Evolutionary conservation across 1,139 yeast species (phyloP).

Genomic region (Ashbya aceris): DNA sequence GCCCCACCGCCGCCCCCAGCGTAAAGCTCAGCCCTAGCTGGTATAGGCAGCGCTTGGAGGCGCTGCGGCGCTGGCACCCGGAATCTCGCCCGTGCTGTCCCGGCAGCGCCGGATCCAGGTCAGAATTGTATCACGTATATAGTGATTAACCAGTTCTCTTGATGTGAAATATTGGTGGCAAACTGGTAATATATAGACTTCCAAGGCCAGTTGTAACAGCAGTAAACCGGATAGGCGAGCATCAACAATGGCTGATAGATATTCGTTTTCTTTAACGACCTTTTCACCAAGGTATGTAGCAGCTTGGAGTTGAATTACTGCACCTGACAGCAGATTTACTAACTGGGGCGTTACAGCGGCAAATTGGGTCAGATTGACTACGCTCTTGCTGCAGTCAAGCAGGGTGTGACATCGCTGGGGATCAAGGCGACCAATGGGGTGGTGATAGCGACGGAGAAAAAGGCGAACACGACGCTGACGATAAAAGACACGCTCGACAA

Average conservation of each 20-base stretch:
- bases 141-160: too few relatives aligned
- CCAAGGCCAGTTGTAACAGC: too few relatives aligned
- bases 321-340: slow-evolving; percentile 1
- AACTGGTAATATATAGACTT: too few relatives aligned
- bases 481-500: slow-evolving; percentile 70
- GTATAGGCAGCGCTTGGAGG: too few relatives aligned
- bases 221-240: too few relatives aligned
- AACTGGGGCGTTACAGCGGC: slow-evolving; percentile 44
- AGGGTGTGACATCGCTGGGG: slow-evolving; percentile 95
- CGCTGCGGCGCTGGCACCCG: too few relatives aligned
- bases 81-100: too few relatives aligned
- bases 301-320: too few relatives aligned
- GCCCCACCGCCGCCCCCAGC: neutral
- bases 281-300: slow-evolving; percentile 82
- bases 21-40: neutral
- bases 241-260: slow-evolving; percentile 81
- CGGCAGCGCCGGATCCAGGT: too few relatives aligned
- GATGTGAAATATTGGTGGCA: too few relatives aligned
- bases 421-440: slow-evolving; percentile 95
- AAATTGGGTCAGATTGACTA: slow-evolving; percentile 96
- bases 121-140: too few relatives aligned
- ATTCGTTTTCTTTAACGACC: slow-evolving; percentile 92
- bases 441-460: slow-evolving; percentile 94
- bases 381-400: slow-evolving; percentile 94
- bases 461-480: slow-evolving; percentile 69